Percentiles rank a stretch among this genome's conserved stretches.
phyloP scores from a whole-genome alignment of 352 stramenopile genomes.

The Phytopythium cucurbitacearum region DNA sequence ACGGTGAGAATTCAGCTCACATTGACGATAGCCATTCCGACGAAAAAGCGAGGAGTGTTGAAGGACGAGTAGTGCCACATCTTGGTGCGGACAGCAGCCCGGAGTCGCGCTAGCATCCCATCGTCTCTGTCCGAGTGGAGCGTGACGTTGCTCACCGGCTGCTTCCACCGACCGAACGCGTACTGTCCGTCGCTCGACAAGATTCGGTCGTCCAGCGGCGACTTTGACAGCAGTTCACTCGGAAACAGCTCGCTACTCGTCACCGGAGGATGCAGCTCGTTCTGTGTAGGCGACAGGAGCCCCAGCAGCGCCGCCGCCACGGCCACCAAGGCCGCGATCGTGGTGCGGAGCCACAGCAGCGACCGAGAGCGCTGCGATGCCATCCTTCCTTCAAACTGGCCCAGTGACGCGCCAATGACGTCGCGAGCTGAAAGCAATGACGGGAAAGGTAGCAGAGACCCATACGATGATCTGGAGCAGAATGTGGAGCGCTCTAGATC shows the following conservation, averaged over 20 bases:
- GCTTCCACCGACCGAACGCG: slow-evolving; percentile 29
- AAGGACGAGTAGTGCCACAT: slow-evolving; percentile 42
- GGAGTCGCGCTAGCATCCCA: slow-evolving; percentile 1
- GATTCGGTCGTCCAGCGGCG: slow-evolving; percentile 14
- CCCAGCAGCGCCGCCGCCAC: slow-evolving; percentile 10
- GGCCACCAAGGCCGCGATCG: background rate
- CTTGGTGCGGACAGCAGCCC: slow-evolving; percentile 25
- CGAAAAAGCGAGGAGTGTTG: slow-evolving; percentile 29
- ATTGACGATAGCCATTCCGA: slow-evolving; percentile 35
- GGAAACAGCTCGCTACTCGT: slow-evolving; percentile 28
- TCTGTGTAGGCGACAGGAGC: slow-evolving; percentile 20
- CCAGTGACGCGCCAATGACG: too few relatives aligned
- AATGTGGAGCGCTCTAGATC: too few relatives aligned
- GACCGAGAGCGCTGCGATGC: too few relatives aligned
- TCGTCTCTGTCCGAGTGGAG: slow-evolving; percentile 28
- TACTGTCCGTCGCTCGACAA: slow-evolving; percentile 9
- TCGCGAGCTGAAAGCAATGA: too few relatives aligned
- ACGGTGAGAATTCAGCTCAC: background rate
- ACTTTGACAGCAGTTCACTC: slow-evolving; percentile 4
- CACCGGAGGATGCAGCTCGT: slow-evolving; percentile 12
- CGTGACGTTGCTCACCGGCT: slow-evolving; percentile 11
- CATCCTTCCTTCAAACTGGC: too few relatives aligned
- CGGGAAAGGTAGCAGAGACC: too few relatives aligned
- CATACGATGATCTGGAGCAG: too few relatives aligned
- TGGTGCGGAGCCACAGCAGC: slow-evolving; percentile 2